Evolutionary conservation across 805 yeast genomes (phyloP).

Genomic region (Kodamaea lidongshanica): DNA sequence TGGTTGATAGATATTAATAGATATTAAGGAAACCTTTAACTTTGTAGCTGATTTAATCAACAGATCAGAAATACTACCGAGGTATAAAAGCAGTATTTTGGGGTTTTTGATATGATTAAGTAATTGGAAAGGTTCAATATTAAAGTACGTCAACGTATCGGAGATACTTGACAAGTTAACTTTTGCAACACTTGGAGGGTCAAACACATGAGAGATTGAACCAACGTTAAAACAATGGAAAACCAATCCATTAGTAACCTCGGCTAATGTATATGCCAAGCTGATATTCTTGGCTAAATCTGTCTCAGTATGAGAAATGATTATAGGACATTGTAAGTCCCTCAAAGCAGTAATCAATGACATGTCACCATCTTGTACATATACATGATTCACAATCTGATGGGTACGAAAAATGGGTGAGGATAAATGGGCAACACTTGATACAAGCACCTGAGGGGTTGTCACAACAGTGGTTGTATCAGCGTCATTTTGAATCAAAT

Average conservation of each 20-base stretch:
- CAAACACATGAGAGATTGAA: constrained; percentile 6
- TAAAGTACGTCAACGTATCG: constrained; percentile 19
- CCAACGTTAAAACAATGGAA: constrained; percentile 53
- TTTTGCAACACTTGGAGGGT: constrained; percentile 5
- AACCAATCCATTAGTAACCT: constrained; percentile 47
- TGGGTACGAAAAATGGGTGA: constrained; percentile 27
- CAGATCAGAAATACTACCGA: constrained; percentile 52
- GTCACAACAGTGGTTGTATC: constrained; percentile 44
- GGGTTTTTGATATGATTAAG: constrained; percentile 30
- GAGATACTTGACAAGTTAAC: constrained; percentile 13
- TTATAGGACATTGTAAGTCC: constrained; percentile 56
- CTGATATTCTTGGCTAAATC: constrained; percentile 52
- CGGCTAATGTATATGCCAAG: constrained; percentile 54
- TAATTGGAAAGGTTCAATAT: constrained; percentile 25
- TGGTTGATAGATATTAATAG: constrained; percentile 68
- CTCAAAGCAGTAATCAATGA: constrained; percentile 66
- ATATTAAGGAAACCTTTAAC: constrained; percentile 42
- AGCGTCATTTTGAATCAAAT: constrained; percentile 14
- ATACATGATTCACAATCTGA: constrained; percentile 56
- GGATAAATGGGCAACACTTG: constrained; percentile 54
- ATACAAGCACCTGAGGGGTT: constrained; percentile 48
- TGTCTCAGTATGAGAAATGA: constrained; percentile 57
- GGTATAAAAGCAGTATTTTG: constrained; percentile 48
- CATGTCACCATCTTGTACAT: constrained; percentile 56
- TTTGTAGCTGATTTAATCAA: constrained; percentile 35